Percentiles rank a stretch among this genome's conserved stretches.
These are phyloP conservation scores for Vanderwaltozyma yarrowii DNA, from an alignment of 805 yeast species.

Conservation along the genomic window DNA sequence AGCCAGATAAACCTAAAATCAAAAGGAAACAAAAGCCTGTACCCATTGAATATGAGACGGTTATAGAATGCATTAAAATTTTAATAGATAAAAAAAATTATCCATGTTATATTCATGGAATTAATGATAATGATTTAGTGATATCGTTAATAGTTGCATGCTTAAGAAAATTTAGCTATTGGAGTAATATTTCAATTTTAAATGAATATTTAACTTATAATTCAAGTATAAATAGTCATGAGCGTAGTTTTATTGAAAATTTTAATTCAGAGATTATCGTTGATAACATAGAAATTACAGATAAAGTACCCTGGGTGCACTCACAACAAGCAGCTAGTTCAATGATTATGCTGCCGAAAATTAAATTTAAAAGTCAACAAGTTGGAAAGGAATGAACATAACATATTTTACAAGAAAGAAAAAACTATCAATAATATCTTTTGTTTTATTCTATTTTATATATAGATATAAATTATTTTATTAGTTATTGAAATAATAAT, in stretches of 20 bases:
- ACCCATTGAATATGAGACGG: slow-evolving; percentile 61
- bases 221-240: slow-evolving; percentile 70
- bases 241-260: slow-evolving; percentile 72
- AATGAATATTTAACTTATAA: slow-evolving; percentile 75
- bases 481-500: slow-evolving; percentile 37
- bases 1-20: slow-evolving; percentile 30
- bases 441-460: background rate
- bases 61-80: slow-evolving; percentile 47
- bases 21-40: slow-evolving; percentile 78
- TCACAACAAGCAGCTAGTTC: slow-evolving; percentile 3
- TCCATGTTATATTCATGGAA: slow-evolving; percentile 78
- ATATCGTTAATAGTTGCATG: slow-evolving; percentile 82
- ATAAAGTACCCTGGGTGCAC: slow-evolving; percentile 29
- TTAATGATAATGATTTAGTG: slow-evolving; percentile 73
- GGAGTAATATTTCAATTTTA: slow-evolving; percentile 83
- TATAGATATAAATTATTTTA: background rate
- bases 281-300: slow-evolving; percentile 15
- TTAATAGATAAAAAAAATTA: slow-evolving; percentile 48
- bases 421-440: no score
- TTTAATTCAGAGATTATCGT: slow-evolving; percentile 47
- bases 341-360: slow-evolving; percentile 14
- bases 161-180: slow-evolving; percentile 66
- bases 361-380: slow-evolving; percentile 6
- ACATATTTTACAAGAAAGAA: background rate
- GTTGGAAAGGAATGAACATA: background rate